phyloP scores from a whole-genome alignment of 805 yeast species.

The Candida coquimbonensis region DNA sequence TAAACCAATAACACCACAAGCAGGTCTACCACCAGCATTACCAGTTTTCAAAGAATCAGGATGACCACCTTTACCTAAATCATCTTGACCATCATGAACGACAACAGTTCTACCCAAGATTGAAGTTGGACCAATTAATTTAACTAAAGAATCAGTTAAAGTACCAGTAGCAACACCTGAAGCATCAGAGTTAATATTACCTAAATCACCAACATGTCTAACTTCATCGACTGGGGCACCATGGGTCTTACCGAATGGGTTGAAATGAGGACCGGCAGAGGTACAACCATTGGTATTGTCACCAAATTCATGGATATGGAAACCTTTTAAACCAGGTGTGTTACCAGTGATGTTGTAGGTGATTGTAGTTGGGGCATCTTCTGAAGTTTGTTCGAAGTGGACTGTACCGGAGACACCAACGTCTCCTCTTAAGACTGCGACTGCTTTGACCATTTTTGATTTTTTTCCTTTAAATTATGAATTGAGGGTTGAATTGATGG shows the following conservation, averaged over 20 bases:
- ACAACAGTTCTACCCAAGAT: slow-evolving; percentile 94
- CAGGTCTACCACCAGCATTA: slow-evolving; percentile 97
- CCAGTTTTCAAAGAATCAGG: slow-evolving; percentile 92
- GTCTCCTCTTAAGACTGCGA: slow-evolving; percentile 96
- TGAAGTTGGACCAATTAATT: slow-evolving; percentile 80
- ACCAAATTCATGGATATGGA: slow-evolving; percentile 98
- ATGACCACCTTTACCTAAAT: slow-evolving; percentile 90
- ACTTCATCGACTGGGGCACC: slow-evolving; percentile 83
- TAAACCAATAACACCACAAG: slow-evolving; percentile 93
- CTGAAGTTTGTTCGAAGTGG: slow-evolving; percentile 76
- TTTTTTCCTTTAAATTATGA: too few species aligned
- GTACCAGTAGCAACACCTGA: slow-evolving; percentile 89
- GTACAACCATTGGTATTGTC: slow-evolving; percentile 99
- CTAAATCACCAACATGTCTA: slow-evolving; percentile 94
- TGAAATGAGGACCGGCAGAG: slow-evolving; percentile 96
- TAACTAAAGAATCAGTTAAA: slow-evolving; percentile 67
- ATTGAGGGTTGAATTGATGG: not conserved
- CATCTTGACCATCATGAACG: slow-evolving; percentile 88
- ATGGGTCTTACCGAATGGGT: slow-evolving; percentile 83
- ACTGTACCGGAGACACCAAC: slow-evolving; percentile 84
- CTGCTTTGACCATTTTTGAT: slow-evolving; percentile 30
- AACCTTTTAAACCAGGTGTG: slow-evolving; percentile 83
- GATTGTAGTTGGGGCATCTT: slow-evolving; percentile 76
- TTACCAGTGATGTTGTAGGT: slow-evolving; percentile 88
- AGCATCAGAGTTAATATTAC: slow-evolving; percentile 86